Evolutionary conservation across 805 yeast genomes (phyloP), one percentile per base, ranked within the genome.

Genomic region (Kodamaea restingae): DNA sequence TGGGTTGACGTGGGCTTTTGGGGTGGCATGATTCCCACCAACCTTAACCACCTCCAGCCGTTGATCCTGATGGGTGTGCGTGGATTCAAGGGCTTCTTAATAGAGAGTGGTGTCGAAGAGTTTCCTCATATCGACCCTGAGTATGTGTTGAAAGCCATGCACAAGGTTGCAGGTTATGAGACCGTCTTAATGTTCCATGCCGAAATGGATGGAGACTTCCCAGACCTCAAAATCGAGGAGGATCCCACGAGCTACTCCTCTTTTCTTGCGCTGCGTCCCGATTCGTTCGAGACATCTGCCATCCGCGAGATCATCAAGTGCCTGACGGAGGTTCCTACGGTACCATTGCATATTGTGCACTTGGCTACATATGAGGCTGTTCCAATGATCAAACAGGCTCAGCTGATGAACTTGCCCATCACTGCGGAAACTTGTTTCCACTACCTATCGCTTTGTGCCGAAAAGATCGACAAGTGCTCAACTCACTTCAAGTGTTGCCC

Each of bases 1-100:
- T 90, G 95, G 95, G 93, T 86, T 24, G 96, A 90, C 56, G 86
- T 84, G 6, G 97, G 88, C 0, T 88, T 91, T 58, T 91, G 97
- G 97, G 98, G 97, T 37, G 98, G 97, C 1, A 67, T 90, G 44
- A 78, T 90, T 28, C 98, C 98, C 6, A 74, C 71, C 44, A 90
- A 90, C 59, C 55, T 83, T 40, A 63, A 70, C 8, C 80, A 86
- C 50, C 68, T 90, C 47, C 67, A 73, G 15, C 95, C 96, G 0
- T 71, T 90, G 53, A 80, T 88, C 43, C 63, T 79, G 41, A 80
- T 85, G 45, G 98, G 98, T 35, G 96, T 91, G 5, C 71, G 96
- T 32, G 98, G 98, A 1, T 90, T 90, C 68, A 90, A 90, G 59
- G 93, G 95, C 22, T 91, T 90, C 52, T 62, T 91, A 64, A 88